phyloP scores from a whole-genome alignment of 2,329 filamentous ascomycete species.

The Teratosphaeria nubilosa region DNA sequence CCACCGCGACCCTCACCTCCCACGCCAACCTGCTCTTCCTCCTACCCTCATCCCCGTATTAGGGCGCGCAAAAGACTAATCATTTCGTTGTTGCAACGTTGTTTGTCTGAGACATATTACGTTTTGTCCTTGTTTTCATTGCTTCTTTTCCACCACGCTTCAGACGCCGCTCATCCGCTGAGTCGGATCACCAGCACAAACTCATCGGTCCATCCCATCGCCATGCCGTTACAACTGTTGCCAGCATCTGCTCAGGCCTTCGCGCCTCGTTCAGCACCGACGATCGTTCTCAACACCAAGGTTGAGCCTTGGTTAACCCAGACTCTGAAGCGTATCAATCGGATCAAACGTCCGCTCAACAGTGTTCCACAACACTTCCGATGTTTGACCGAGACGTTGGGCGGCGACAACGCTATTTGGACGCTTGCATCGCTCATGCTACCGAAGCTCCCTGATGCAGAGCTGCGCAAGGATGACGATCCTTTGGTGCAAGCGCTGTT shows the following conservation, averaged over 20 bases:
- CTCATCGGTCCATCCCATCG: slow-evolving; percentile 17
- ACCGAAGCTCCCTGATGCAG: slow-evolving; percentile 74
- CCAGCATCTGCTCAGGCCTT: slow-evolving; percentile 95
- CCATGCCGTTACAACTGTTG: slow-evolving; percentile 86
- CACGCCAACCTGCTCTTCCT: slow-evolving; percentile 9
- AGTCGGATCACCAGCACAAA: slow-evolving; percentile 7
- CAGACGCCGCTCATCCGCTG: slow-evolving; percentile 16
- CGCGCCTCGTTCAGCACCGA: slow-evolving; percentile 85
- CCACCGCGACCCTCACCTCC: slow-evolving; percentile 8
- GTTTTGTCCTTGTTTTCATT: slow-evolving; percentile 14
- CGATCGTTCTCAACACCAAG: slow-evolving; percentile 85
- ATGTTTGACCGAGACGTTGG: slow-evolving; percentile 90
- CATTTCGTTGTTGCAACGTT: slow-evolving; percentile 16
- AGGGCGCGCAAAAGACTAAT: slow-evolving; percentile 16
- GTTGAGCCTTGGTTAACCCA: slow-evolving; percentile 95
- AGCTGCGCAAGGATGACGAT: slow-evolving; percentile 72
- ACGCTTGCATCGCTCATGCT: slow-evolving; percentile 88
- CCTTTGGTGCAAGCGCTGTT: slow-evolving; percentile 76
- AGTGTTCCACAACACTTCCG: slow-evolving; percentile 90
- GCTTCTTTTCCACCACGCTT: slow-evolving; percentile 7
- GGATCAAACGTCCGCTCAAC: slow-evolving; percentile 93
- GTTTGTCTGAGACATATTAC: slow-evolving; percentile 17
- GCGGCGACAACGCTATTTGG: slow-evolving; percentile 85
- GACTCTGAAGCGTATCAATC: slow-evolving; percentile 92
- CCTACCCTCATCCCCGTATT: slow-evolving; percentile 8